A percentile compares a stretch with the other conserved stretches of the same genome.
phyloP scores from a whole-genome alignment of 148 eudicot species.

The Persicaria maculosa region DNA sequence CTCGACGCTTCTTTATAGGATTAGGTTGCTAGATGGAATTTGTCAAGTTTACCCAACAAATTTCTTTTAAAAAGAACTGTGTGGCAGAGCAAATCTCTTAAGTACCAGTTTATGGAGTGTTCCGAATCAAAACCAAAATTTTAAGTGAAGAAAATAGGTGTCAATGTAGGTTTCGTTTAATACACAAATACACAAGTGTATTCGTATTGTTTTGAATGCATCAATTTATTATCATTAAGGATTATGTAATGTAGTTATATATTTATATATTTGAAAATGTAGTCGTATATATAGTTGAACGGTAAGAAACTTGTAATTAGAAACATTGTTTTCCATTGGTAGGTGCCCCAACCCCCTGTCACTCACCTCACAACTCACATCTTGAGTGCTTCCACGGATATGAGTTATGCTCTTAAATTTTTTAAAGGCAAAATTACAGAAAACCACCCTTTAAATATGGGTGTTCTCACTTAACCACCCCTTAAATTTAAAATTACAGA shows the following conservation, averaged over 20 bases:
- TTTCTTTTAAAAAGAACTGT: too few relatives aligned
- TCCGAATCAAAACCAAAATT: too few relatives aligned
- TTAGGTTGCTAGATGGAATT: too few relatives aligned
- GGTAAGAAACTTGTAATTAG: neutral
- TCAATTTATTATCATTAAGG: neutral
- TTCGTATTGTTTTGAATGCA: neutral
- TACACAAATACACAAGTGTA: neutral
- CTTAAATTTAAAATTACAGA: too few relatives aligned
- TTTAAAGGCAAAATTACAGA: too few relatives aligned
- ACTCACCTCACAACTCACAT: neutral
- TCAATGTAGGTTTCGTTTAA: neutral
- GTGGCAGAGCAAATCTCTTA: too few relatives aligned
- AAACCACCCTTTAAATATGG: too few relatives aligned
- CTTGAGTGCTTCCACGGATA: neutral
- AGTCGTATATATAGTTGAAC: conserved; percentile 1
- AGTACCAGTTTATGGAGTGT: too few relatives aligned
- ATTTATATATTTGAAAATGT: neutral
- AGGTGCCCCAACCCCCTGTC: neutral
- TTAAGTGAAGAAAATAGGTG: too few relatives aligned
- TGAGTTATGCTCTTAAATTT: neutral
- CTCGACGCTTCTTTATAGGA: too few relatives aligned
- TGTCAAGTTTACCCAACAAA: too few relatives aligned
- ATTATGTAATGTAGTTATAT: neutral
- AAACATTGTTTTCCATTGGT: neutral
- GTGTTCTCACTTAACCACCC: too few relatives aligned